These are phyloP conservation scores for Ophiobolus disseminans DNA, from an alignment of 2,329 filamentous ascomycete genomes.

Conservation along the genomic window DNA sequence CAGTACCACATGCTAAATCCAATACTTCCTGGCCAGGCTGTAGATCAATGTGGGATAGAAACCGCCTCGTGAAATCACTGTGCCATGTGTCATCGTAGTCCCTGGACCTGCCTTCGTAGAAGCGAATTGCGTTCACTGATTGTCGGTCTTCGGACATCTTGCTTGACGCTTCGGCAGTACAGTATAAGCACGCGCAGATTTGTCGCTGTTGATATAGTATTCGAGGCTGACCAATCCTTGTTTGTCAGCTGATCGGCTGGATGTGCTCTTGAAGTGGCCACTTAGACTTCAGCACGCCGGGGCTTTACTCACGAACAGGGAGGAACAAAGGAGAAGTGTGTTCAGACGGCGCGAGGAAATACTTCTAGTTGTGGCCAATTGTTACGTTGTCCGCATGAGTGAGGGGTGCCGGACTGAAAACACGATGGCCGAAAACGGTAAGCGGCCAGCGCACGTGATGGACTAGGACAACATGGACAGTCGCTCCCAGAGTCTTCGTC, in stretches of 20 bases:
- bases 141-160: conserved; percentile 30
- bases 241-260: conserved; percentile 1
- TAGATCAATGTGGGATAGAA: conserved; percentile 41
- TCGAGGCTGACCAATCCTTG: conserved; percentile 5
- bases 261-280: conserved; percentile 5
- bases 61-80: conserved; percentile 48
- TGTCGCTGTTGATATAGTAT: neutral
- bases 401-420: conserved; percentile 9
- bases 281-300: neutral
- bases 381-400: neutral
- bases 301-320: too few relatives aligned
- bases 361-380: too few relatives aligned
- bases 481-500: too few relatives aligned
- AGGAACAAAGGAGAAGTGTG: too few relatives aligned
- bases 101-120: conserved; percentile 46
- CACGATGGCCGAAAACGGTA: neutral
- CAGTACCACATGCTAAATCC: conserved; percentile 57
- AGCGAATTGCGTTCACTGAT: conserved; percentile 37
- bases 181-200: too few relatives aligned
- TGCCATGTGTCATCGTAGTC: conserved; percentile 54
- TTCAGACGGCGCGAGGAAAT: too few relatives aligned
- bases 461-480: too few relatives aligned
- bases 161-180: too few relatives aligned
- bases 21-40: conserved; percentile 51
- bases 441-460: too few relatives aligned